phyloP scores from a whole-genome alignment of 768 basidiomycete species.

The Amyloporia xantha region DNA sequence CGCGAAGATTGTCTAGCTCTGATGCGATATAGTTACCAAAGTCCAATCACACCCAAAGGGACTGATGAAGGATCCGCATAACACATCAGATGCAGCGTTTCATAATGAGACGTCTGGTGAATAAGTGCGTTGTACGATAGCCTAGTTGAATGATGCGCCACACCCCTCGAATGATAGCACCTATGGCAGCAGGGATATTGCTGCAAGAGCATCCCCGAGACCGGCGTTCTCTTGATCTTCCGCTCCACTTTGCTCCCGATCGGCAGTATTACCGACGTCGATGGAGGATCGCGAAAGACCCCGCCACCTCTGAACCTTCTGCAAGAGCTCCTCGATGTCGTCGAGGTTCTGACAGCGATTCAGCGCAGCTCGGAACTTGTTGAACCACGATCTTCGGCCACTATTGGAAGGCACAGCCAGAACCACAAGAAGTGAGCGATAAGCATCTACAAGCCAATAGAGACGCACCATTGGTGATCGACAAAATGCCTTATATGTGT shows the following conservation, averaged over 20 bases:
- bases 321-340: slow-evolving; percentile 18
- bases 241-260: background rate
- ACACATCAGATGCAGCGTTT: too few species aligned
- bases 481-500: slow-evolving; percentile 65
- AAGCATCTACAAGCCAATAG: background rate
- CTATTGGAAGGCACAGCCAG: slow-evolving; percentile 8
- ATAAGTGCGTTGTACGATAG: too few species aligned
- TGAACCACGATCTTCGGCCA: slow-evolving; percentile 22
- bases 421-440: too few species aligned
- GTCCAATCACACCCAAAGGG: too few species aligned
- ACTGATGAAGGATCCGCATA: too few species aligned
- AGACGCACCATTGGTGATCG: slow-evolving; percentile 57
- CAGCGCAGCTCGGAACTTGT: slow-evolving; percentile 19
- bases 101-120: too few species aligned
- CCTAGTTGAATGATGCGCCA: too few species aligned
- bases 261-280: background rate
- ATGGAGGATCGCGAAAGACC: slow-evolving; percentile 7
- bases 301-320: slow-evolving; percentile 20
- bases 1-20: too few species aligned
- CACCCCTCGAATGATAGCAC: too few species aligned
- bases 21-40: too few species aligned
- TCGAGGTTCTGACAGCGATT: slow-evolving; percentile 15
- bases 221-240: background rate
- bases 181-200: too few species aligned
- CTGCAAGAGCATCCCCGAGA: background rate